Conservation (phyloP, 2,329 filamentous ascomycete species). For the Sphaerulina musiva region DNA sequence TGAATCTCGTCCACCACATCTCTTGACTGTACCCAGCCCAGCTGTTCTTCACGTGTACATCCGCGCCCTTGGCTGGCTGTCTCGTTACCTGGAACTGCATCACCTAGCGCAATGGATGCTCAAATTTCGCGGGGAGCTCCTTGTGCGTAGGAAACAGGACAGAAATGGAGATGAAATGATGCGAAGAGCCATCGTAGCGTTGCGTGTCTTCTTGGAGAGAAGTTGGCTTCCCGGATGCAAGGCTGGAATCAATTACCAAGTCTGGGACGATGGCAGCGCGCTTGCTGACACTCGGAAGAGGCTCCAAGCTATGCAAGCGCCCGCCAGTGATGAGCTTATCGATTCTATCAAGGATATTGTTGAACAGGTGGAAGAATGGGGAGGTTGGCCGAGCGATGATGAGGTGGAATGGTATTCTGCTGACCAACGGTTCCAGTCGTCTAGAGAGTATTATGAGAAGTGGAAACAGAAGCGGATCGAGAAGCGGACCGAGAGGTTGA, state of each 20-base stretch:
- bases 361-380: slow-evolving; percentile 37
- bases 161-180: slow-evolving; percentile 31
- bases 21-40: slow-evolving; percentile 44
- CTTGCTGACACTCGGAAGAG: not conserved
- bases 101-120: slow-evolving; percentile 55
- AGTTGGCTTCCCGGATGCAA: slow-evolving; percentile 19
- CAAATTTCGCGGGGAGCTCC: slow-evolving; percentile 39
- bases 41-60: slow-evolving; percentile 54
- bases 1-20: slow-evolving; percentile 20
- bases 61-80: slow-evolving; percentile 55
- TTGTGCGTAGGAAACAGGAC: slow-evolving; percentile 23
- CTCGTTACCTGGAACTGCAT: slow-evolving; percentile 54
- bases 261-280: not conserved
- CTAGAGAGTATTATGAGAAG: not conserved
- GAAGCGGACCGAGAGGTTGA: not conserved
- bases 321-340: slow-evolving; percentile 18
- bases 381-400: slow-evolving; percentile 40
- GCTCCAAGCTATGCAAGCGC: slow-evolving; percentile 12
- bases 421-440: slow-evolving; percentile 10
- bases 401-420: slow-evolving; percentile 34
- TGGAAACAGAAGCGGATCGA: not conserved
- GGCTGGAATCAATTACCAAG: not conserved
- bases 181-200: slow-evolving; percentile 35
- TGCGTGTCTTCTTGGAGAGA: slow-evolving; percentile 40
- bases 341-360: slow-evolving; percentile 22